Evolutionary conservation across 1,139 yeast species (phyloP).

Genomic region (Debaryomyces psychrophilus): DNA sequence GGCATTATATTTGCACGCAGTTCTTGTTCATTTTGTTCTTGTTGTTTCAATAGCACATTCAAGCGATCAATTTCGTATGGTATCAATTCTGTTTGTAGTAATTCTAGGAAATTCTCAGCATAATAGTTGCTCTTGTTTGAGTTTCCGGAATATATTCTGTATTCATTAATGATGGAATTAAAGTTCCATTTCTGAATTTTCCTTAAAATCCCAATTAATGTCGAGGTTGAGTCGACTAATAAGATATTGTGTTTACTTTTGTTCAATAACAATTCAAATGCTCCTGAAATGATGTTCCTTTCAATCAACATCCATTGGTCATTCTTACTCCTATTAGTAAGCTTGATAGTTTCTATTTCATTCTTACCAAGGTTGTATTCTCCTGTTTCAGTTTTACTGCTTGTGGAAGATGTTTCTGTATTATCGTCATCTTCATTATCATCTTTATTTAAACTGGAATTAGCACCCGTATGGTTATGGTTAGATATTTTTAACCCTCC

Average conservation of each 20-base stretch:
- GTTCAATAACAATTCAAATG: slow-evolving; percentile 66
- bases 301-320: slow-evolving; percentile 78
- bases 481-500: slow-evolving; percentile 49
- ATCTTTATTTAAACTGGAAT: slow-evolving; percentile 17
- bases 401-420: slow-evolving; percentile 13
- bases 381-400: slow-evolving; percentile 7
- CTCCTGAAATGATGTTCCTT: slow-evolving; percentile 55
- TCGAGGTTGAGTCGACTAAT: slow-evolving; percentile 77
- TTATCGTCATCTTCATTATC: slow-evolving; percentile 21
- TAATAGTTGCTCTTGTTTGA: slow-evolving; percentile 75
- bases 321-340: slow-evolving; percentile 29
- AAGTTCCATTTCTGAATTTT: slow-evolving; percentile 88
- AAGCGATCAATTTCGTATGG: slow-evolving; percentile 44
- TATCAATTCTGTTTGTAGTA: slow-evolving; percentile 59
- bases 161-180: slow-evolving; percentile 82
- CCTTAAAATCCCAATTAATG: slow-evolving; percentile 78
- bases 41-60: slow-evolving; percentile 15
- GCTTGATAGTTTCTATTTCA: slow-evolving; percentile 21
- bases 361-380: slow-evolving; percentile 3
- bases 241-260: slow-evolving; percentile 67
- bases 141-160: slow-evolving; percentile 65
- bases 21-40: slow-evolving; percentile 15
- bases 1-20: slow-evolving; percentile 10
- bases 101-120: slow-evolving; percentile 81
- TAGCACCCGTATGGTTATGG: slow-evolving; percentile 41